A percentile compares a stretch with the other conserved stretches of the same genome.
Evolutionary conservation across 139 green algal genomes (phyloP).

Genomic region (Chlorella sp.): DNA sequence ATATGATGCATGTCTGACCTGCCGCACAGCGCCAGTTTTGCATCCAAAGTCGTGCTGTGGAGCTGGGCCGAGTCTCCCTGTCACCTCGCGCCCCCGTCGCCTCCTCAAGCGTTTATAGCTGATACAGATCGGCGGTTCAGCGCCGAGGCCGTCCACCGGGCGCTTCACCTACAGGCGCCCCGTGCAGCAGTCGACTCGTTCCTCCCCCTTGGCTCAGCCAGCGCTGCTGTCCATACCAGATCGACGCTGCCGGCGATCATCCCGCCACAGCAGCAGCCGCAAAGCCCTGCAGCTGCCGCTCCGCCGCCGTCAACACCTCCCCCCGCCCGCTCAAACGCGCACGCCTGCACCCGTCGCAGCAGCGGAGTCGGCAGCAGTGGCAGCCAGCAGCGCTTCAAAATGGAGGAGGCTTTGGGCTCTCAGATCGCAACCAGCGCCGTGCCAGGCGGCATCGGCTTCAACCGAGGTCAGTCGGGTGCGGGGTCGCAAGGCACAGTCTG

Average conservation of each 20-base stretch:
- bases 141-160: not conserved
- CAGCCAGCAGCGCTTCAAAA: not conserved
- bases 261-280: not conserved
- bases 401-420: not conserved
- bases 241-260: not conserved
- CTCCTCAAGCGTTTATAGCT: too few species aligned
- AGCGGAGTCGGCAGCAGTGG: not conserved
- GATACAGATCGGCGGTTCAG: not conserved
- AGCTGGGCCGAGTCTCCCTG: too few species aligned
- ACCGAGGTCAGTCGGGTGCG: not conserved
- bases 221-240: too few species aligned
- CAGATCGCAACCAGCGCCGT: slow-evolving; percentile 6
- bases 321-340: not conserved
- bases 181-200: not conserved
- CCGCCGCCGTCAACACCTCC: not conserved
- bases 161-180: not conserved
- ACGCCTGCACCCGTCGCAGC: not conserved
- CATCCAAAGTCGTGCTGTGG: too few species aligned
- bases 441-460: slow-evolving; percentile 15
- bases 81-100: too few species aligned
- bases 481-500: too few species aligned
- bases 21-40: too few species aligned
- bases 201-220: not conserved
- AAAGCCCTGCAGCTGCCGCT: not conserved
- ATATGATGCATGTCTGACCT: too few species aligned